Evolutionary conservation across 305 asterid species (phyloP).

Genomic region (Fraxinus greggii): DNA sequence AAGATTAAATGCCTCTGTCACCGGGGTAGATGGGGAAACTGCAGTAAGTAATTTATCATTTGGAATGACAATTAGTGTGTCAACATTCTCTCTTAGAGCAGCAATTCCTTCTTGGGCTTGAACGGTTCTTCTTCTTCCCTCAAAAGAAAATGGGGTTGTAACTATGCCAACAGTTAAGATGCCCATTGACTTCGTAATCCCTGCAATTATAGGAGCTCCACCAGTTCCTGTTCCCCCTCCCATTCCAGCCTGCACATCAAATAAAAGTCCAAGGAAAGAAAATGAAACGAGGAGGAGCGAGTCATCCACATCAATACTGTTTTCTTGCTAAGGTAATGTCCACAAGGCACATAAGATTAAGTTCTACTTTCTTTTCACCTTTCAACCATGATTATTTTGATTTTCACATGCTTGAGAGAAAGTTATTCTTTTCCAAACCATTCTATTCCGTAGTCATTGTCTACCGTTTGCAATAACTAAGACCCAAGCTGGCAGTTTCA

Average conservation of each 20-base stretch:
- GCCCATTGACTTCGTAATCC: constrained; percentile 89
- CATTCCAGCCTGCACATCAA: constrained; percentile 83
- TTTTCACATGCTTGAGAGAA: neutral
- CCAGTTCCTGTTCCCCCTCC: constrained; percentile 99
- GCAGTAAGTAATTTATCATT: constrained; percentile 92
- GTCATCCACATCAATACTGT: neutral
- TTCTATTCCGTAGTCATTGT: neutral
- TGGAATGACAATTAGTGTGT: constrained; percentile 92
- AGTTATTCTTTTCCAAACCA: constrained; percentile 12
- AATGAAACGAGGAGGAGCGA: constrained; percentile 1
- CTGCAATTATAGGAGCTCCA: constrained; percentile 95
- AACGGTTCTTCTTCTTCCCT: constrained; percentile 93
- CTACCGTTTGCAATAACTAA: neutral
- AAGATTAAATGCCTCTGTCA: constrained; percentile 95
- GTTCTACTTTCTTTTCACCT: constrained; percentile 7
- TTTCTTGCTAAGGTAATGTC: neutral
- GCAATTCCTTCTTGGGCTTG: constrained; percentile 99
- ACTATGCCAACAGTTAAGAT: constrained; percentile 97
- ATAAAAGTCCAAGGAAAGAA: constrained; percentile 11
- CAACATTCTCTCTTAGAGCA: constrained; percentile 89
- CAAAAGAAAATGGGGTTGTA: constrained; percentile 95
- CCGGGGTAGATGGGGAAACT: constrained; percentile 93
- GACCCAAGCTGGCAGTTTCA: neutral
- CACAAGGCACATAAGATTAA: constrained; percentile 1
- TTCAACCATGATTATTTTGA: neutral